Conservation (phyloP, 805 yeast species). For the Candida xyloterini region DNA sequence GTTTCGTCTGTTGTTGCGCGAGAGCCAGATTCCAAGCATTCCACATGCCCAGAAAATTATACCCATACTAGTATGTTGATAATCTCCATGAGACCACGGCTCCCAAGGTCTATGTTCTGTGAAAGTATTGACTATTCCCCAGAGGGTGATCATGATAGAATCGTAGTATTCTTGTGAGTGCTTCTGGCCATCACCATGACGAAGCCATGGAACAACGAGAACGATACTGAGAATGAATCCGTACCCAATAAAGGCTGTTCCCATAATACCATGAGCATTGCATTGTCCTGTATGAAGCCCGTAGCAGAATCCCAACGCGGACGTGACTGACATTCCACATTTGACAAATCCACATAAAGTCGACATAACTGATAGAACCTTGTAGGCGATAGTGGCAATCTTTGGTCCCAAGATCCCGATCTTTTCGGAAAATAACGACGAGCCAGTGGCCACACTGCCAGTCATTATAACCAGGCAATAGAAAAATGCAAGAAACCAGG, state of each 20-base stretch:
- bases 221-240: constrained; percentile 69
- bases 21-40: constrained; percentile 72
- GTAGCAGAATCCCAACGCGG: constrained; percentile 85
- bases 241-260: constrained; percentile 77
- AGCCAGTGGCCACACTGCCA: constrained; percentile 56
- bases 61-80: constrained; percentile 96
- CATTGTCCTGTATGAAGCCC: constrained; percentile 88
- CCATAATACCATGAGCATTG: constrained; percentile 97
- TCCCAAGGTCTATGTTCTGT: constrained; percentile 95
- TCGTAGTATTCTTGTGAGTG: constrained; percentile 85
- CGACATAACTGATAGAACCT: constrained; percentile 43
- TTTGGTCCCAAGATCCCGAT: constrained; percentile 40
- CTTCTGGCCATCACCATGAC: constrained; percentile 42
- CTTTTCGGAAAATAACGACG: constrained; percentile 35
- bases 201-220: constrained; percentile 71
- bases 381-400: constrained; percentile 37
- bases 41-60: constrained; percentile 97
- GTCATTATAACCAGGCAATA: constrained; percentile 47
- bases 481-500: constrained; percentile 55
- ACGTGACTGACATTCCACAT: constrained; percentile 75
- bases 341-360: constrained; percentile 74
- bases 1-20: constrained; percentile 64
- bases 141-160: constrained; percentile 70
- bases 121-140: constrained; percentile 94
- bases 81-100: constrained; percentile 89